These are phyloP conservation scores for Diaporthe amygdali DNA, from an alignment of 2,329 filamentous ascomycete genomes.

Conservation along the genomic window DNA sequence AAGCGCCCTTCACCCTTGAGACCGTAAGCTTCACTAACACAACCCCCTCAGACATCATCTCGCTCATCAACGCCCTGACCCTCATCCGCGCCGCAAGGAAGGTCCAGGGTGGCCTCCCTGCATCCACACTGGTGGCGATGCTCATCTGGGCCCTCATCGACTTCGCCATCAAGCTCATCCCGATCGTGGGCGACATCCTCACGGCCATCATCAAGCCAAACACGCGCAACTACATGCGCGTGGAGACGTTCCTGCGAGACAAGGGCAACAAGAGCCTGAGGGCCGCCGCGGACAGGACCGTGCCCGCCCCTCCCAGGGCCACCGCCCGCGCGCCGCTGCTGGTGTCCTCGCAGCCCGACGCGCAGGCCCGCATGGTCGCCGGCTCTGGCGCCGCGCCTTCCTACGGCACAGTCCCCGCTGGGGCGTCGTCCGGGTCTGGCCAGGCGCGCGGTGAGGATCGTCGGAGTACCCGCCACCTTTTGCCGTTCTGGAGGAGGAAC, in stretches of 20 bases:
- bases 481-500: conserved; percentile 24
- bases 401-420: conserved; percentile 13
- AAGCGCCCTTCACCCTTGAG: not conserved
- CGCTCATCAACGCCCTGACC: conserved; percentile 21
- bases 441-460: not conserved
- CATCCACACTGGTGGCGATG: conserved; percentile 8
- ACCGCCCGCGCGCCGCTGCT: conserved; percentile 13
- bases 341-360: conserved; percentile 15
- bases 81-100: conserved; percentile 21
- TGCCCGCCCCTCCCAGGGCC: not conserved
- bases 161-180: conserved; percentile 23
- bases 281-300: not conserved
- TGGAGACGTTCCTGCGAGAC: conserved; percentile 16
- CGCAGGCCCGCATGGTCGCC: conserved; percentile 9
- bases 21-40: not conserved
- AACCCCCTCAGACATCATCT: conserved; percentile 2
- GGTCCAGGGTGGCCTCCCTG: conserved; percentile 21
- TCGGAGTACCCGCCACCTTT: not conserved
- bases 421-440: not conserved
- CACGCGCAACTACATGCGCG: conserved; percentile 20
- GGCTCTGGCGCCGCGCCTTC: not conserved
- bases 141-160: conserved; percentile 21
- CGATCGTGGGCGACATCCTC: conserved; percentile 20
- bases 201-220: conserved; percentile 24
- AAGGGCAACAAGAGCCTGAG: conserved; percentile 6